Conservation (phyloP, 2,329 filamentous ascomycete species). For the Aspergillus luchuensis region DNA sequence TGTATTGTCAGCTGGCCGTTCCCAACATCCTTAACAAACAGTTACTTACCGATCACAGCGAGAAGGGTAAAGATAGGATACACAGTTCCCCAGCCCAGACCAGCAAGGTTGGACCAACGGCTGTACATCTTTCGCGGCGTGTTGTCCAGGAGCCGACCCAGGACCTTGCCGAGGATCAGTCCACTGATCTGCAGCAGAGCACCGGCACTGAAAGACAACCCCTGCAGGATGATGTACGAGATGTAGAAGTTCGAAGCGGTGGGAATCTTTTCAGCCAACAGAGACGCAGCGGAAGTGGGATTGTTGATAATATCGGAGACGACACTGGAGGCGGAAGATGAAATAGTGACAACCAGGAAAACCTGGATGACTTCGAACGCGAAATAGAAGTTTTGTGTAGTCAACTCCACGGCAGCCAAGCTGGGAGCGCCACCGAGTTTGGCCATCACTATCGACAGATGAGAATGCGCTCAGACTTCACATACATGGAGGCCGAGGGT, state of each 20-base stretch:
- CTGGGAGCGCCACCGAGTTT: conserved; percentile 80
- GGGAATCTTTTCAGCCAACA: conserved; percentile 75
- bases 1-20: background rate
- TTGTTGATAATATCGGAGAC: conserved; percentile 63
- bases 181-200: conserved; percentile 74
- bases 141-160: conserved; percentile 73
- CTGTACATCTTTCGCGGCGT: conserved; percentile 79
- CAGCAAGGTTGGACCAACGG: conserved; percentile 72
- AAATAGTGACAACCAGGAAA: conserved; percentile 82
- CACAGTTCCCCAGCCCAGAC: conserved; percentile 80
- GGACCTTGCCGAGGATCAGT: conserved; percentile 70
- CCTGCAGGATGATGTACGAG: conserved; percentile 91
- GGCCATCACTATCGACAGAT: conserved; percentile 63
- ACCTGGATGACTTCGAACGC: conserved; percentile 73
- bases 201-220: conserved; percentile 73
- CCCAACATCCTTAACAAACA: conserved; percentile 5
- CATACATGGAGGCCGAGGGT: background rate
- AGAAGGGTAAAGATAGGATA: conserved; percentile 81
- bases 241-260: conserved; percentile 92
- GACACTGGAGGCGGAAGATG: conserved; percentile 75
- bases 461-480: background rate
- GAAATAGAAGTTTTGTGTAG: conserved; percentile 90
- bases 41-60: conserved; percentile 70
- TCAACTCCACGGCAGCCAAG: conserved; percentile 76
- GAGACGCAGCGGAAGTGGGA: conserved; percentile 61